Evolutionary conservation across 163 green algal species (phyloP).

Genomic region (Volvox carteri): DNA sequence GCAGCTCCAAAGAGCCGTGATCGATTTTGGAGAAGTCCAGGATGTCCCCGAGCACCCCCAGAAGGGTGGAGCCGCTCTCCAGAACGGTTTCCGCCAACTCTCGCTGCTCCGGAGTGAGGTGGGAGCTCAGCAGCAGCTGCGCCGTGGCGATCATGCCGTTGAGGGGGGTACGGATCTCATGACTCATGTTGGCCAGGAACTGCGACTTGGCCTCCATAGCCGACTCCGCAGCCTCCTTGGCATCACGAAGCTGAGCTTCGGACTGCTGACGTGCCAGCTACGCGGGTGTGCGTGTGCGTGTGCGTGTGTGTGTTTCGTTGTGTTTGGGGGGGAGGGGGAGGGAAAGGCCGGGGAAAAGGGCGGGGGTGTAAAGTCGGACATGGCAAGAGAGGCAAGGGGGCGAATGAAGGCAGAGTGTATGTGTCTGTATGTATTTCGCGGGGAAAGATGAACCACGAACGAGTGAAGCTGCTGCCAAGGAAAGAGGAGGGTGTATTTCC

Average conservation of each 20-base stretch:
- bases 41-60: conserved; percentile 71
- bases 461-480: too few species aligned
- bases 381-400: too few species aligned
- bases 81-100: conserved; percentile 78
- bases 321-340: neutral
- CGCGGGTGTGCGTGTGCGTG: too few species aligned
- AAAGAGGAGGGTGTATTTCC: too few species aligned
- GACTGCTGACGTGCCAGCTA: conserved; percentile 39
- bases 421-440: too few species aligned
- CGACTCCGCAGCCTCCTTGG: conserved; percentile 54
- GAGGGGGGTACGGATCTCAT: conserved; percentile 95
- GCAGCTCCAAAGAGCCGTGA: conserved; percentile 74
- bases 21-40: conserved; percentile 94
- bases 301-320: too few species aligned
- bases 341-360: neutral
- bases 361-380: neutral
- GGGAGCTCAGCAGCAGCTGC: conserved; percentile 87
- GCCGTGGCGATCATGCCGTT: conserved; percentile 94
- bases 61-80: conserved; percentile 55
- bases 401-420: too few species aligned
- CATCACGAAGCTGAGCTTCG: conserved; percentile 61
- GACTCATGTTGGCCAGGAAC: conserved; percentile 94
- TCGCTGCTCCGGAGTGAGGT: conserved; percentile 83
- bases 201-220: conserved; percentile 83
- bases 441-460: too few species aligned